Base-by-base conservation (phyloP, 75 land plant genomes). In the Pinus albicaulis region DNA sequence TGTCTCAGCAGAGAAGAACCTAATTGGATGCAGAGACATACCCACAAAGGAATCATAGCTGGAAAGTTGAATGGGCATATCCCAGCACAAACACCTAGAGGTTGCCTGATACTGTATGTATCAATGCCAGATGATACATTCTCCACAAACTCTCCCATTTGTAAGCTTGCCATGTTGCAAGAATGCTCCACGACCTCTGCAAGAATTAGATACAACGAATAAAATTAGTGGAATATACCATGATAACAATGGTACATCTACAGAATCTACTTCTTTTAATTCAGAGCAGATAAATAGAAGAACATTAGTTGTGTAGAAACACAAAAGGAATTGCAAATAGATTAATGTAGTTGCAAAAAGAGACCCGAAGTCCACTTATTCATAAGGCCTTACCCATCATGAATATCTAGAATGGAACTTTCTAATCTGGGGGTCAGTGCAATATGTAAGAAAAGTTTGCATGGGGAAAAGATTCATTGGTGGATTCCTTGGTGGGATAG, bases 41-140 rank as follows among this genome's bases (percentile, higher is more conserved):
- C 96, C 99, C 98, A 94, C 24, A 96, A 76, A 12, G 99, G 99
- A 78, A 96, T 96, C 99, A 96, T 96, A 57, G 99, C 98, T 52
- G 99, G 99, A 83, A 96, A 96, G 83, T 94, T 94, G 86, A 96
- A 96, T 22, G 99, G 98, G 76, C 98, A 96, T 72, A 96, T 96
- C 71, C 99, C 99, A 25, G 99, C 97, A 86, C 99, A 96, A 55
- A 96, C 95, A 55, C 99, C 99, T 77, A 96, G 87, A 1, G 99
- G 99, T 76, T 96, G 95, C 56, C 98, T 89, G 17, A 96, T 82
- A 75, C 98, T 96, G 82, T 87, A 96, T 24, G 95, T 92, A 74
- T 96, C 99, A 69, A 96, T 94, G 38, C 98, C 98, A 58, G 74
- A 76, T 53, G 98, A 87, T 19, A 96, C 95, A 87, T 96, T 96